Percentiles rank a stretch among this genome's conserved stretches.
phyloP scores from a whole-genome alignment of 441 rosid genomes.

The Gossypium schwendimanii region DNA sequence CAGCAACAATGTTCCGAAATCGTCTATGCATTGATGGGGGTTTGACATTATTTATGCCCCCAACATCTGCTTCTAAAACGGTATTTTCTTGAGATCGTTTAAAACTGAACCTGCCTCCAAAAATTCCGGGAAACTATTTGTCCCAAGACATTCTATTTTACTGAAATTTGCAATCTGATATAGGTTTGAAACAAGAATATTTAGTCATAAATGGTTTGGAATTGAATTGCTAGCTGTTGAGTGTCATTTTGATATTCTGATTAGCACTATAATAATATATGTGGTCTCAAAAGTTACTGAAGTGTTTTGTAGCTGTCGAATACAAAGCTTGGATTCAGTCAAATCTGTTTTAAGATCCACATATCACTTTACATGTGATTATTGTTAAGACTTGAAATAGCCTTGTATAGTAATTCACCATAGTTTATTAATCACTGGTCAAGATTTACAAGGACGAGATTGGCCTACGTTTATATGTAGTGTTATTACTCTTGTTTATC shows the following conservation, averaged over 20 bases:
- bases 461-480: neutral
- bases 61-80: conserved; percentile 83
- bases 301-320: neutral
- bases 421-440: neutral
- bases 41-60: conserved; percentile 87
- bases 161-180: neutral
- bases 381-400: neutral
- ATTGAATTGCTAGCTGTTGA: neutral
- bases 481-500: neutral
- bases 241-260: neutral
- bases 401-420: neutral
- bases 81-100: conserved; percentile 33
- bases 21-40: conserved; percentile 91
- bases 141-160: neutral
- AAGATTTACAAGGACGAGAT: neutral
- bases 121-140: neutral
- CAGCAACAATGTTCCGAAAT: conserved; percentile 78
- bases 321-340: neutral
- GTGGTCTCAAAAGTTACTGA: neutral
- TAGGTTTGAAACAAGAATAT: neutral
- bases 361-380: neutral
- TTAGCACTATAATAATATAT: neutral
- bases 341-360: neutral
- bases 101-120: neutral
- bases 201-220: neutral